phyloP scores from a whole-genome alignment of 2,329 filamentous ascomycete species.

The Trichoderma afroharzianum region DNA sequence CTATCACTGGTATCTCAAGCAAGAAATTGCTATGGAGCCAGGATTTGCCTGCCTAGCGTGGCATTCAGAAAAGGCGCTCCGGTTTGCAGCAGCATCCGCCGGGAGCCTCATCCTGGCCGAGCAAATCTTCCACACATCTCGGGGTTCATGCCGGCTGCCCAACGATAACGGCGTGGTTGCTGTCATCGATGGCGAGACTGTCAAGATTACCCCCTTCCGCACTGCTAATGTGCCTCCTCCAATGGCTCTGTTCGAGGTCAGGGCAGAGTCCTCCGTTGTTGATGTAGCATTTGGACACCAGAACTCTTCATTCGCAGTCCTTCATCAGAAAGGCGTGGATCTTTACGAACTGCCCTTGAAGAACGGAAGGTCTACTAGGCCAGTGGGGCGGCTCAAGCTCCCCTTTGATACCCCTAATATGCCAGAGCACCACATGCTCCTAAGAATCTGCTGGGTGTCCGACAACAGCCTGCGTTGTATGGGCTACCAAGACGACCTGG shows the following conservation, averaged over 20 bases:
- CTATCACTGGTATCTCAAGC: slow-evolving; percentile 97
- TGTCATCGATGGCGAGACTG: slow-evolving; percentile 73
- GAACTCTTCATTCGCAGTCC: slow-evolving; percentile 64
- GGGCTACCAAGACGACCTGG: slow-evolving; percentile 28
- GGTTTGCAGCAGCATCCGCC: slow-evolving; percentile 55
- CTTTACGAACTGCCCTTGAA: slow-evolving; percentile 67
- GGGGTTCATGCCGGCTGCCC: slow-evolving; percentile 66
- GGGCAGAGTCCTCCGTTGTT: slow-evolving; percentile 57
- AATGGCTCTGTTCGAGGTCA: slow-evolving; percentile 78
- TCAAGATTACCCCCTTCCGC: slow-evolving; percentile 84
- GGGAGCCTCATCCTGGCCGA: slow-evolving; percentile 57
- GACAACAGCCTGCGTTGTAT: slow-evolving; percentile 31
- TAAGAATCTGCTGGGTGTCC: slow-evolving; percentile 33
- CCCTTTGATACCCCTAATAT: slow-evolving; percentile 34
- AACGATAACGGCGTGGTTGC: slow-evolving; percentile 75
- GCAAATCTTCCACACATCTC: slow-evolving; percentile 63
- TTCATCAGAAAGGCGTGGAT: slow-evolving; percentile 64
- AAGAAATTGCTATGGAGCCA: slow-evolving; percentile 60
- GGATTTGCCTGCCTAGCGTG: slow-evolving; percentile 51
- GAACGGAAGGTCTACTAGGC: slow-evolving; percentile 46
- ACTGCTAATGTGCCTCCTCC: slow-evolving; percentile 86
- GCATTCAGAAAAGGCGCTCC: slow-evolving; percentile 82
- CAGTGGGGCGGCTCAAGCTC: slow-evolving; percentile 39
- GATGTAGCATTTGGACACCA: slow-evolving; percentile 71
- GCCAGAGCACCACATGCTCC: slow-evolving; percentile 26